These are phyloP conservation scores for Russula foetens DNA, from an alignment of 768 basidiomycete genomes.

Conservation along the genomic window DNA sequence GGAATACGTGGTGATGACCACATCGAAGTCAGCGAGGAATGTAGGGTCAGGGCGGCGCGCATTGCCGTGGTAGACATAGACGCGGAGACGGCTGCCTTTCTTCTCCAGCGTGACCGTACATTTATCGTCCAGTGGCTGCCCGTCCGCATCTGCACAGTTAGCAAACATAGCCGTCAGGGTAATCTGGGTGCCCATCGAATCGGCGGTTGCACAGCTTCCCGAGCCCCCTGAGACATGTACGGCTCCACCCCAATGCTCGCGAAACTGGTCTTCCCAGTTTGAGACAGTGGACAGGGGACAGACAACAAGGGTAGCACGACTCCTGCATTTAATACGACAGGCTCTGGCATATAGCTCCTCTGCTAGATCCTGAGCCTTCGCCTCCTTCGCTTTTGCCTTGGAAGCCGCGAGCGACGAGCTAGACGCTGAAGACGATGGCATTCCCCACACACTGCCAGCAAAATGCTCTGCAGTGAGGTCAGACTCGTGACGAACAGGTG, in stretches of 20 bases:
- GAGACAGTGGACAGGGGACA: slow-evolving; percentile 95
- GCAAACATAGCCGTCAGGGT: slow-evolving; percentile 25
- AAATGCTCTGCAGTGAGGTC: slow-evolving; percentile 50
- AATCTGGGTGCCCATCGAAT: slow-evolving; percentile 27
- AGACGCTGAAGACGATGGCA: slow-evolving; percentile 45
- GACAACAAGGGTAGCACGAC: slow-evolving; percentile 89
- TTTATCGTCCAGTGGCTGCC: neutral
- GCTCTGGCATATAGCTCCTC: slow-evolving; percentile 63
- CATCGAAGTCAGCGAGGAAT: slow-evolving; percentile 89
- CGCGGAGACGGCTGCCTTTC: slow-evolving; percentile 44
- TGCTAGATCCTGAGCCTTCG: slow-evolving; percentile 57
- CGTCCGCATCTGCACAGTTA: neutral
- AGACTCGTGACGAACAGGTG: slow-evolving; percentile 23
- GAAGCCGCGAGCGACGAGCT: slow-evolving; percentile 21
- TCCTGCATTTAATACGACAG: slow-evolving; percentile 72
- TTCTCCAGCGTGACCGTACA: neutral
- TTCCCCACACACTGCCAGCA: slow-evolving; percentile 74
- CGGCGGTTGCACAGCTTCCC: slow-evolving; percentile 34
- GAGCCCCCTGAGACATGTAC: slow-evolving; percentile 78
- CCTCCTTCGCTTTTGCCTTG: slow-evolving; percentile 61
- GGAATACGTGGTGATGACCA: slow-evolving; percentile 95
- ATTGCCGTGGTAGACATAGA: slow-evolving; percentile 96
- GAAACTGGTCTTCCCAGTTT: slow-evolving; percentile 99
- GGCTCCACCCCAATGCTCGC: slow-evolving; percentile 91
- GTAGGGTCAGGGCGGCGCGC: slow-evolving; percentile 77